Conservation (phyloP, 495 filamentous ascomycete species). For the Xylaria cubensis region DNA sequence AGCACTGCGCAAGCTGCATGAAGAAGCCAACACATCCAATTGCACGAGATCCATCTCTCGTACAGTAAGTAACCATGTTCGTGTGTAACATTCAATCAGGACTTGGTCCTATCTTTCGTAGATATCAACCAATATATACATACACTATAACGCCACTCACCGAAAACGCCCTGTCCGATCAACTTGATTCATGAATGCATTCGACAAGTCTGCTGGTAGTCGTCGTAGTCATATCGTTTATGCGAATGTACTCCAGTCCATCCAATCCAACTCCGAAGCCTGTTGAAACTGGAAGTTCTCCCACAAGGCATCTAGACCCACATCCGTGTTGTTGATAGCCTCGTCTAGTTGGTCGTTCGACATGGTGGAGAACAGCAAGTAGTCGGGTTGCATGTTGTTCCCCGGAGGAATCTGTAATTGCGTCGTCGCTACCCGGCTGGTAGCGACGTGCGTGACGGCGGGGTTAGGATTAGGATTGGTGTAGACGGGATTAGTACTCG, state of each 20-base stretch:
- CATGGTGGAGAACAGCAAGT: constrained; percentile 44
- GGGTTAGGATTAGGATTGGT: constrained; percentile 32
- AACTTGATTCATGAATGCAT: not conserved
- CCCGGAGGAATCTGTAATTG: constrained; percentile 35
- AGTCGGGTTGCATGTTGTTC: constrained; percentile 37
- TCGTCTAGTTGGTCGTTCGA: constrained; percentile 44
- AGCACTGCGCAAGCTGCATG: not conserved
- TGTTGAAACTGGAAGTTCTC: constrained; percentile 44
- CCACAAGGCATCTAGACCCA: constrained; percentile 42
- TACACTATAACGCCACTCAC: not conserved
- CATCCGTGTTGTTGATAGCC: constrained; percentile 42
- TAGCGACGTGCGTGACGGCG: constrained; percentile 32
- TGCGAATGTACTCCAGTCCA: constrained; percentile 43
- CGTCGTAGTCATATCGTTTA: not conserved
- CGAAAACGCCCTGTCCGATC: not conserved
- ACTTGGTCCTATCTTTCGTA: not conserved
- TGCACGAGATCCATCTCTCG: not conserved
- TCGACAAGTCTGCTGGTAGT: not conserved
- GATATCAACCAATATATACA: not conserved
- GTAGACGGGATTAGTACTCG: constrained; percentile 33
- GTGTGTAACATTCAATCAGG: not conserved
- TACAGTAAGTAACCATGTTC: not conserved
- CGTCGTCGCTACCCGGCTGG: constrained; percentile 34
- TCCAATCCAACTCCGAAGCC: constrained; percentile 41
- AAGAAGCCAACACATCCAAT: not conserved